These are phyloP conservation scores for Pseudogymnoascus sp. DNA, from an alignment of 2,329 filamentous ascomycete species.

Conservation along the genomic window DNA sequence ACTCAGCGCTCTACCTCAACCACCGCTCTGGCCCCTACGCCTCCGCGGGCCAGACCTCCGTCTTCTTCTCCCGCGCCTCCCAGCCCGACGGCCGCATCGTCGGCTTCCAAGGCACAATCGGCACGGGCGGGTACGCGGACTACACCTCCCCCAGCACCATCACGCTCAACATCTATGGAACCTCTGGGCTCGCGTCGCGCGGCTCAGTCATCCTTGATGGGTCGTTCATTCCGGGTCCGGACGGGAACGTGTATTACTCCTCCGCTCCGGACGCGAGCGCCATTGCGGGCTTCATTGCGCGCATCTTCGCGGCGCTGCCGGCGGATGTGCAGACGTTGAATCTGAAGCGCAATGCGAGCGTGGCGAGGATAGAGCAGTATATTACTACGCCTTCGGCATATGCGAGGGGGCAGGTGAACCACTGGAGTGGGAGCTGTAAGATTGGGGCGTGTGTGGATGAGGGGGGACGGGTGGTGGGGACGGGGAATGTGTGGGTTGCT, in stretches of 20 bases:
- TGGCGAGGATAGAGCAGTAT: conserved; percentile 41
- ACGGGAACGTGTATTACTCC: conserved; percentile 37
- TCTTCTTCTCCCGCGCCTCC: conserved; percentile 42
- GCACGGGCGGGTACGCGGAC: conserved; percentile 36
- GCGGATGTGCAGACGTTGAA: conserved; percentile 37
- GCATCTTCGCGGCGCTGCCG: conserved; percentile 40
- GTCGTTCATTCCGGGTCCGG: conserved; percentile 35
- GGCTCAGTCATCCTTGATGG: conserved; percentile 39
- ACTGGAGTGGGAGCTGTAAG: conserved; percentile 45
- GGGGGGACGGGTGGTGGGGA: conserved; percentile 39
- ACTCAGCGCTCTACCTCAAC: conserved; percentile 39
- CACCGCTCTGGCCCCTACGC: conserved; percentile 42
- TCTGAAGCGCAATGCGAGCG: conserved; percentile 36
- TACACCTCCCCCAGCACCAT: conserved; percentile 38
- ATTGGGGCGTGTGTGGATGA: conserved; percentile 42
- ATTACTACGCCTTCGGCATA: conserved; percentile 41
- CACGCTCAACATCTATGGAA: conserved; percentile 49
- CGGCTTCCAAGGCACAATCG: conserved; percentile 45
- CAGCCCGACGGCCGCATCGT: conserved; percentile 34
- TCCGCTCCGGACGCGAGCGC: conserved; percentile 39
- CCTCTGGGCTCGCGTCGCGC: conserved; percentile 42
- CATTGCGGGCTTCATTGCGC: conserved; percentile 42
- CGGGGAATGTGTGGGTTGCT: conserved; percentile 42
- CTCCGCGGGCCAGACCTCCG: conserved; percentile 43
- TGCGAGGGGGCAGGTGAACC: conserved; percentile 41